These are phyloP conservation scores for Neonectria punicea DNA, from an alignment of 2,329 filamentous ascomycete species.

Conservation along the genomic window DNA sequence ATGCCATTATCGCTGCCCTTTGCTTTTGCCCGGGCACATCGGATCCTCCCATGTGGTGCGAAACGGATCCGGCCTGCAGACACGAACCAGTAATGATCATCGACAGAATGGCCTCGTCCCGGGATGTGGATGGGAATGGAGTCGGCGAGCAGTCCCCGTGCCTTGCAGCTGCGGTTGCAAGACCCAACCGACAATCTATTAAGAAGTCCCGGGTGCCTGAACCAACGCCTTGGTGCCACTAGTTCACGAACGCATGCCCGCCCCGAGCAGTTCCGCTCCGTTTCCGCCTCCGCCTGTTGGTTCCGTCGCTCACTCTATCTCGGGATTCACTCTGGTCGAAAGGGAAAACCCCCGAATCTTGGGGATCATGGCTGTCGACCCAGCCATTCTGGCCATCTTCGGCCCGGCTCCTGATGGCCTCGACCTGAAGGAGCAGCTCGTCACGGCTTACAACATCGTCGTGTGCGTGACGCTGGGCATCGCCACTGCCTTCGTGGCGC, in stretches of 20 bases:
- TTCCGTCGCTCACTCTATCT: not conserved
- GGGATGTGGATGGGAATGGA: not conserved
- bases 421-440: conserved; percentile 13
- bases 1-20: not conserved
- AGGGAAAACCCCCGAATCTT: not conserved
- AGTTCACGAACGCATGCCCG: not conserved
- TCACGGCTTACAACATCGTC: conserved; percentile 22
- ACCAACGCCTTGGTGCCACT: conserved; percentile 1
- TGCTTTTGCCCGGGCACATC: not conserved
- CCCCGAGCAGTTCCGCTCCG: not conserved
- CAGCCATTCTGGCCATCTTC: conserved; percentile 18
- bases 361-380: conserved; percentile 17
- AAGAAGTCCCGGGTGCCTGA: conserved; percentile 16
- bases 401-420: conserved; percentile 14
- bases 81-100: conserved; percentile 8
- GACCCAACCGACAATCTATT: conserved; percentile 10
- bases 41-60: not conserved
- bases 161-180: conserved; percentile 14
- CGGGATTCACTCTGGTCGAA: not conserved
- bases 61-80: not conserved
- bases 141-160: not conserved
- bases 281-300: conserved; percentile 8
- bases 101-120: not conserved
- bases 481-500: conserved; percentile 7
- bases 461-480: conserved; percentile 20